Evolutionary conservation across 257 asterid species (phyloP).

Genomic region (Solanum chmielewskii): DNA sequence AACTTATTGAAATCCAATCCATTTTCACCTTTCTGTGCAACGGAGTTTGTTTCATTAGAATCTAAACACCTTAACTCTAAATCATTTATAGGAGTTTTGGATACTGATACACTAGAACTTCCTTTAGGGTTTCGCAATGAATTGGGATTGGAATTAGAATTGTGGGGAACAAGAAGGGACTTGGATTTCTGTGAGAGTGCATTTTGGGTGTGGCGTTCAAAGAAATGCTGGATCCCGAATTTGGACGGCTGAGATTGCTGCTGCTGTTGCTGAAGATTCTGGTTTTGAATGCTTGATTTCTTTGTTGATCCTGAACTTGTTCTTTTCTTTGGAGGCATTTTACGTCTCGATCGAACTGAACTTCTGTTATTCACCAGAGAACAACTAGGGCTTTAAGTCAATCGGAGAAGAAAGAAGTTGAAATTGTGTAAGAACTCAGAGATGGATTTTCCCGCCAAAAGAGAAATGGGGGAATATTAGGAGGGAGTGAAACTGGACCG

Average conservation of each 20-base stretch:
- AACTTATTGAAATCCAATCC: not conserved
- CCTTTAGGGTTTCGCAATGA: conserved; percentile 8
- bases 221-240: conserved; percentile 91
- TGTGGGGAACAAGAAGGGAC: not conserved
- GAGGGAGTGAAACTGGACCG: conserved; percentile 13
- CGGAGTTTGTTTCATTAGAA: not conserved
- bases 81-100: not conserved
- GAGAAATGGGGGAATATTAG: not conserved
- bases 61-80: not conserved
- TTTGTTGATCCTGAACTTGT: conserved; percentile 36
- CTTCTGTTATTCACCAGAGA: not conserved
- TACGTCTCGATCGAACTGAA: not conserved
- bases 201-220: conserved; percentile 71
- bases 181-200: conserved; percentile 25
- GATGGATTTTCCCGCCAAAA: conserved; percentile 24
- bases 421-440: not conserved
- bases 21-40: not conserved
- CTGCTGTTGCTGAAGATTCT: conserved; percentile 9
- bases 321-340: conserved; percentile 82
- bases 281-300: conserved; percentile 38
- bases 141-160: conserved; percentile 8
- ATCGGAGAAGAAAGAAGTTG: not conserved
- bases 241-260: conserved; percentile 57
- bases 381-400: not conserved
- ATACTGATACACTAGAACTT: not conserved